Conservation (phyloP, 805 yeast genomes). For the Metschnikowia sp. region DNA sequence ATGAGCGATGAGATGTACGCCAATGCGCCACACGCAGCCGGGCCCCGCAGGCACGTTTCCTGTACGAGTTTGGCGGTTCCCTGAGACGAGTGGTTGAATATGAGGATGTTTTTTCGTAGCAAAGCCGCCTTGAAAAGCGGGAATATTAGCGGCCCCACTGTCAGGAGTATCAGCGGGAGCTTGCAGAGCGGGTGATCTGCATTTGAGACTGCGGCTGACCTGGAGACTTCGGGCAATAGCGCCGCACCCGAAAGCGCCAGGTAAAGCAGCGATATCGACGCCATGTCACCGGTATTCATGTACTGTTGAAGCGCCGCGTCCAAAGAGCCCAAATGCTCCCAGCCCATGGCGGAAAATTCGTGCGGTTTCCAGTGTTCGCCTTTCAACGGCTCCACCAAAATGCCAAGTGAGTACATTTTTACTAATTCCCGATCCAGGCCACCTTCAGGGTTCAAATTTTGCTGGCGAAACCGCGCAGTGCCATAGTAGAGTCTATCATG, state of each 20-base stretch:
- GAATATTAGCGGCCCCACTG: constrained; percentile 64
- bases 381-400: constrained; percentile 46
- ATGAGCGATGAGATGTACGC: constrained; percentile 57
- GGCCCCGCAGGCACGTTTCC: constrained; percentile 11
- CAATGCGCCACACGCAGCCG: constrained; percentile 37
- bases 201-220: constrained; percentile 10
- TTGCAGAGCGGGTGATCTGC: constrained; percentile 40
- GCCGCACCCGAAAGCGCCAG: constrained; percentile 11
- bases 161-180: constrained; percentile 45
- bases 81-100: constrained; percentile 18
- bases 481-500: constrained; percentile 31
- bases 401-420: constrained; percentile 63
- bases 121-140: constrained; percentile 62
- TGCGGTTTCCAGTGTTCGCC: constrained; percentile 37
- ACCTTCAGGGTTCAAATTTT: constrained; percentile 11
- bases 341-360: constrained; percentile 37
- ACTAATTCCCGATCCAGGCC: constrained; percentile 33
- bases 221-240: constrained; percentile 9
- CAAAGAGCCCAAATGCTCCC: constrained; percentile 41
- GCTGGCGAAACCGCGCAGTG: constrained; percentile 30
- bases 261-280: constrained; percentile 18
- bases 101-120: constrained; percentile 52
- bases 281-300: constrained; percentile 21
- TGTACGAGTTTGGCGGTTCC: constrained; percentile 7
- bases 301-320: constrained; percentile 24